These are phyloP conservation scores for Boletus patriciae DNA, from an alignment of 768 basidiomycete genomes.

Conservation along the genomic window DNA sequence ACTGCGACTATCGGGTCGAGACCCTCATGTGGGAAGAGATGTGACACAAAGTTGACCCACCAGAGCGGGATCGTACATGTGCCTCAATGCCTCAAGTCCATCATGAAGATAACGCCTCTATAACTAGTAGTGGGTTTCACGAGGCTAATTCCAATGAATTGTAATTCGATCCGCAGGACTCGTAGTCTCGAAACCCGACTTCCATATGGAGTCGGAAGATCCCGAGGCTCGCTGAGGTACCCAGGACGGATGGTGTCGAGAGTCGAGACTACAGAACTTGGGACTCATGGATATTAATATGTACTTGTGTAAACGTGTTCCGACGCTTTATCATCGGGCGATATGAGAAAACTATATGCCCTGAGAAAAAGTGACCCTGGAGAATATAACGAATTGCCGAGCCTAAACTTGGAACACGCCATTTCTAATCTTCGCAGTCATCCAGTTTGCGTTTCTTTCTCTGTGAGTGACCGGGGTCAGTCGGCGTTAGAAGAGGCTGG, in stretches of 20 bases:
- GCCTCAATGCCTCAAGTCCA: background rate
- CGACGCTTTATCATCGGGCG: background rate
- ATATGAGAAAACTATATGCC: background rate
- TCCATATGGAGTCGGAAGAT: too few species aligned
- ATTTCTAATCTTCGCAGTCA: conserved; percentile 7
- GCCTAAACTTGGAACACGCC: background rate
- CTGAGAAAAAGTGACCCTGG: background rate
- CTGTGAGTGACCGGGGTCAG: conserved; percentile 3
- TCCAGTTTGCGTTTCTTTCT: conserved; percentile 28
- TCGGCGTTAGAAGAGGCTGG: too few species aligned
- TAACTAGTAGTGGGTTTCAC: background rate
- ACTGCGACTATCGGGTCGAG: too few species aligned
- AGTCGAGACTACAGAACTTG: too few species aligned
- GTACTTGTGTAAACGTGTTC: conserved; percentile 6
- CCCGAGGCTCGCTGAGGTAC: too few species aligned
- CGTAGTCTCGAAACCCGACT: too few species aligned
- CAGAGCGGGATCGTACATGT: background rate
- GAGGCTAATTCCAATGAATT: conserved; percentile 3
- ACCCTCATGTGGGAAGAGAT: background rate
- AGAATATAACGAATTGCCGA: background rate
- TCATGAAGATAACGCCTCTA: background rate
- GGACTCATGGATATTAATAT: too few species aligned
- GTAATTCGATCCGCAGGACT: background rate
- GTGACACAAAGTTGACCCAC: background rate
- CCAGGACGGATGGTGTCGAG: too few species aligned